phyloP scores from a whole-genome alignment of 306 rosid species.

The Quillaja saponaria region DNA sequence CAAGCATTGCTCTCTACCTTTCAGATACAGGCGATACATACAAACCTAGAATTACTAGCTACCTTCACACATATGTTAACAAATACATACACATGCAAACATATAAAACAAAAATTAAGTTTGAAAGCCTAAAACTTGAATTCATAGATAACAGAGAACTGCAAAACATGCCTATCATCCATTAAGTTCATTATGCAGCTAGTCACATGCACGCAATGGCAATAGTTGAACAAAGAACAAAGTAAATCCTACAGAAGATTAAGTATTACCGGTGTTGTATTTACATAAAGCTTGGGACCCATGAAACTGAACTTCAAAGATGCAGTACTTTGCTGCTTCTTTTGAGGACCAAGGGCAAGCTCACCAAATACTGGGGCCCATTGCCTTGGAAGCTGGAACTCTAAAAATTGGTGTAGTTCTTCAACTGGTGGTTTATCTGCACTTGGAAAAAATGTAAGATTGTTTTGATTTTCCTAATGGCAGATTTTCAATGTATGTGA shows the following conservation, averaged over 20 bases:
- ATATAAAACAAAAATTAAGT: background rate
- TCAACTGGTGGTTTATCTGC: slow-evolving; percentile 60
- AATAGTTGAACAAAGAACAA: background rate
- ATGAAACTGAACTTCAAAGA: slow-evolving; percentile 81
- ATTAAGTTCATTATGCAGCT: background rate
- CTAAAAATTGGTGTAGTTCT: slow-evolving; percentile 63
- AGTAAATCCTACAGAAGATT: slow-evolving; percentile 12
- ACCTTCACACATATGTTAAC: no score
- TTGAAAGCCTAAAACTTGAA: slow-evolving; percentile 2
- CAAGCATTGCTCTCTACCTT: no score
- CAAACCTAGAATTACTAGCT: background rate
- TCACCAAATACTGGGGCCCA: slow-evolving; percentile 87
- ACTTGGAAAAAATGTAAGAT: slow-evolving; percentile 14
- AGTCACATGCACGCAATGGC: background rate
- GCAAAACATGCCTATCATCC: background rate
- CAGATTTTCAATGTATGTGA: background rate
- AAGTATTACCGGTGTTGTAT: slow-evolving; percentile 62
- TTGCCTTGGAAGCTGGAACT: slow-evolving; percentile 64
- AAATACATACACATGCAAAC: background rate
- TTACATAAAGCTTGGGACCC: slow-evolving; percentile 91
- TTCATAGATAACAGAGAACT: background rate
- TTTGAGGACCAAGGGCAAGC: slow-evolving; percentile 80
- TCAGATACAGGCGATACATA: background rate
- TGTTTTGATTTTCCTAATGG: slow-evolving; percentile 5
- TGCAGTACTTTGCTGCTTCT: slow-evolving; percentile 54